Evolutionary conservation across 495 filamentous ascomycete species (phyloP), one percentile per base, ranked within the genome.

Genomic region (Trichoderma reesei): DNA sequence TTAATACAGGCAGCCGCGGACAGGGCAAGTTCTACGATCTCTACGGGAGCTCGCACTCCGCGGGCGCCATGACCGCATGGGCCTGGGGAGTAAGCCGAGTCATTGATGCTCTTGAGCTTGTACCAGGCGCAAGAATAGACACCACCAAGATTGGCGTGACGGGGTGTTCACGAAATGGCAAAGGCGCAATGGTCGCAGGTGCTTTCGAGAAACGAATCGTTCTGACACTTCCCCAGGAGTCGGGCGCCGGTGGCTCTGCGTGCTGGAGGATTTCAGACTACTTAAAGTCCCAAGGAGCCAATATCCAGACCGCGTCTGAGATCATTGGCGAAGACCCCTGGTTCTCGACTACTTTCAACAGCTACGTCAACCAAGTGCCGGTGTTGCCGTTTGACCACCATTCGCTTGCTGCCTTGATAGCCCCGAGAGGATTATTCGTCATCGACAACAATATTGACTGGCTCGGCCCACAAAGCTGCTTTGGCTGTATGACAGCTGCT

Each of bases 401-500:
- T 69, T 65, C 80, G 66, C 67, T 83, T 5, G 75, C 80, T 0
- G 77, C 71, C 0, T 72, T 83, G 36, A 74, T 82, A 7, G 73
- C 75, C 0, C 81, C 80, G 1, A 74, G 79, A 20, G 74, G 77
- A 4, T 67, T 82, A 3, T 74, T 78, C 37, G 70, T 79, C 18
- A 79, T 81, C 65, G 79, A 83, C 70, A 83, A 82, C 70, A 75
- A 81, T 65, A 79, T 82, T 64, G 78, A 82, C 70, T 83, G 81
- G 81, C 75, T 83, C 11, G 79, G 81, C 59, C 77, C 79, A 67
- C 69, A 78, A 51, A 71, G 67, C 51, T 80, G 77, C 7, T 80
- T 77, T 11, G 81, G 73, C n/a, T 86, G 82, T 76, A 82, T 82
- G 82, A 77, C 75, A 68, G 76, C 77, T 14, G 82, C 74, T 11